Evolutionary conservation across 257 asterid species (phyloP).

Genomic region (Henckelia pumila): DNA sequence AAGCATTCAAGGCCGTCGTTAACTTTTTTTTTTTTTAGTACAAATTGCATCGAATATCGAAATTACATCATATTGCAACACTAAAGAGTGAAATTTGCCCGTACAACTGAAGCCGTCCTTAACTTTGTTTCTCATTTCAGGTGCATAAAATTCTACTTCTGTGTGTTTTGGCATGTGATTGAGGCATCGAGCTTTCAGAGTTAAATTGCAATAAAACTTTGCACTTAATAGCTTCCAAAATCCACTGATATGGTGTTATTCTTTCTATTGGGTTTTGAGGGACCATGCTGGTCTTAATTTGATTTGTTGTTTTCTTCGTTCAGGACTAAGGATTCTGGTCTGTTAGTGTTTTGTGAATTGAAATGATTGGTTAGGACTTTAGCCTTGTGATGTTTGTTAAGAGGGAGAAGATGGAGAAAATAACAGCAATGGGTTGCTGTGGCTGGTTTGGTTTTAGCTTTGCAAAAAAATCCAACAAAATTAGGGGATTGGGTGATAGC

Average conservation of each 20-base stretch:
- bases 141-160: too few species aligned
- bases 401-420: constrained; percentile 45
- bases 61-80: too few species aligned
- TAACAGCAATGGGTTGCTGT: constrained; percentile 78
- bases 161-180: too few species aligned
- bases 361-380: constrained; percentile 20
- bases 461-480: constrained; percentile 52
- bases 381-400: constrained; percentile 32
- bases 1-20: neutral
- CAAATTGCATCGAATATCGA: too few species aligned
- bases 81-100: too few species aligned
- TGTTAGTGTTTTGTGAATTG: constrained; percentile 31
- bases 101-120: too few species aligned
- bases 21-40: too few species aligned
- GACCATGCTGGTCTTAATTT: neutral
- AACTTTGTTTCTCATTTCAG: neutral
- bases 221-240: neutral
- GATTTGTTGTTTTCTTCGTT: constrained; percentile 20
- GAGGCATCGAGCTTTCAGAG: too few species aligned
- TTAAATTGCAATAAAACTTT: too few species aligned
- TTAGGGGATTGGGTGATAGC: constrained; percentile 34
- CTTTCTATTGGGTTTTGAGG: neutral
- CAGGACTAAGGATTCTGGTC: constrained; percentile 52
- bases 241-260: neutral
- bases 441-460: constrained; percentile 89